phyloP scores from a whole-genome alignment of 305 asterid species.

The Striga hermonthica region DNA sequence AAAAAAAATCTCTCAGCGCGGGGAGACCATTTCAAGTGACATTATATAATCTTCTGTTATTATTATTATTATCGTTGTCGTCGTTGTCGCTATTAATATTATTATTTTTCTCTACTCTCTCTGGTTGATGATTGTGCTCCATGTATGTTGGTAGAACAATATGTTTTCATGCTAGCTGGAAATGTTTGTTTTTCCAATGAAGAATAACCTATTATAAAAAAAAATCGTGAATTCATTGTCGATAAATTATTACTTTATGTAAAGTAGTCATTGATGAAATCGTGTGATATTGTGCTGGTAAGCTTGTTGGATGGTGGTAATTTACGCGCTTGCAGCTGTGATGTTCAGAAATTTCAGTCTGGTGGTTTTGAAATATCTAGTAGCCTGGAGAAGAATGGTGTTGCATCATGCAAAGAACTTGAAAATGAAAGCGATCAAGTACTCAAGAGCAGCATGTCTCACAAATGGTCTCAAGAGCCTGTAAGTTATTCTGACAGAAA shows the following conservation, averaged over 20 bases:
- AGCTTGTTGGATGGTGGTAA: slow-evolving; percentile 32
- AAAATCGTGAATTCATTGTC: slow-evolving; percentile 2
- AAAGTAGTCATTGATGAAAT: slow-evolving; percentile 19
- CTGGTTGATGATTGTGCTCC: slow-evolving; percentile 6
- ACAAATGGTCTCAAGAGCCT: slow-evolving; percentile 47
- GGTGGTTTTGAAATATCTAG: slow-evolving; percentile 40
- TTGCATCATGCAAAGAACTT: slow-evolving; percentile 29
- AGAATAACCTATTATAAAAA: slow-evolving; percentile 20
- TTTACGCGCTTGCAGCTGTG: slow-evolving; percentile 34
- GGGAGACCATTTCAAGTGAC: slow-evolving; percentile 17
- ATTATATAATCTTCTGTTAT: neutral
- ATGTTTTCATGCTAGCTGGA: slow-evolving; percentile 20
- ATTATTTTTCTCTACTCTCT: neutral
- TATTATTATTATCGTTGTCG: neutral
- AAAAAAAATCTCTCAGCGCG: slow-evolving; percentile 7
- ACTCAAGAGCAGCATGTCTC: slow-evolving; percentile 34
- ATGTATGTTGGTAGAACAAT: slow-evolving; percentile 20
- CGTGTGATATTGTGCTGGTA: slow-evolving; percentile 7
- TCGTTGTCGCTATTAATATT: neutral
- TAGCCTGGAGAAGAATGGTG: slow-evolving; percentile 39
- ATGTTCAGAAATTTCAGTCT: slow-evolving; percentile 49
- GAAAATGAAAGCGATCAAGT: slow-evolving; percentile 33
- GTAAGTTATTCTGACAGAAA: slow-evolving; percentile 37
- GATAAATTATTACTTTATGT: slow-evolving; percentile 1
- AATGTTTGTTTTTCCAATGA: neutral